Evolutionary conservation across 2,329 filamentous ascomycete genomes (phyloP).

Genomic region (Penicillium paneum): DNA sequence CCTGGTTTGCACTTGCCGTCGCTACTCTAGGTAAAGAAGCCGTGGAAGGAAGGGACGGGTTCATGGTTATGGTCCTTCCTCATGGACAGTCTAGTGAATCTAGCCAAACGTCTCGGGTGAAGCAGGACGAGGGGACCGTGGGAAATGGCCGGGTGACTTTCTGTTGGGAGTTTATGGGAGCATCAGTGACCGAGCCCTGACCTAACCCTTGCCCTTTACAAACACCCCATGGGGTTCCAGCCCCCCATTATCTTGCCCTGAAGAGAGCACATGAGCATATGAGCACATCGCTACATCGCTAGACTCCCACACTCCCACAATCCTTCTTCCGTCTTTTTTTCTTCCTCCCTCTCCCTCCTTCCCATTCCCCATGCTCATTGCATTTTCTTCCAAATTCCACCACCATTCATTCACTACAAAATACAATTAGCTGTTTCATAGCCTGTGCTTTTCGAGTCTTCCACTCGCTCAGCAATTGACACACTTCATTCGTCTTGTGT

Average conservation of each 20-base stretch:
- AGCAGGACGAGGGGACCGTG: not conserved
- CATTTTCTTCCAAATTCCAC: not conserved
- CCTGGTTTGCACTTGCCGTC: constrained; percentile 38
- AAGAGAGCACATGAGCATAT: not conserved
- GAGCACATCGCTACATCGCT: not conserved
- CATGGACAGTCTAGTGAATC: not conserved
- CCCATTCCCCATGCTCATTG: not conserved
- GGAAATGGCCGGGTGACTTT: constrained; percentile 18
- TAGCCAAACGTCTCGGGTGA: not conserved
- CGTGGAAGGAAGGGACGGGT: constrained; percentile 42
- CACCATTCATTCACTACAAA: not conserved
- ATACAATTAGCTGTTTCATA: not conserved
- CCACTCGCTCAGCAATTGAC: not conserved
- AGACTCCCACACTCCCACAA: not conserved
- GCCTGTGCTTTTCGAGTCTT: not conserved
- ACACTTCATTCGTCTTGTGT: not conserved
- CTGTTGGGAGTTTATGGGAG: constrained; percentile 42
- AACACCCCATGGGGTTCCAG: not conserved
- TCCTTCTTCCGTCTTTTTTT: not conserved
- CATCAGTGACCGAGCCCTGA: constrained; percentile 20
- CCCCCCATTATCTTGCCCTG: not conserved
- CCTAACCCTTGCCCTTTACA: not conserved
- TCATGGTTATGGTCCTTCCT: constrained; percentile 31
- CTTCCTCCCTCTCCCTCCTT: not conserved
- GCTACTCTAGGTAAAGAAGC: constrained; percentile 35